Evolutionary conservation across 2,329 filamentous ascomycete species (phyloP), one percentile per base, ranked within the genome.

Genomic region (Annulohypoxylon truncatum): DNA sequence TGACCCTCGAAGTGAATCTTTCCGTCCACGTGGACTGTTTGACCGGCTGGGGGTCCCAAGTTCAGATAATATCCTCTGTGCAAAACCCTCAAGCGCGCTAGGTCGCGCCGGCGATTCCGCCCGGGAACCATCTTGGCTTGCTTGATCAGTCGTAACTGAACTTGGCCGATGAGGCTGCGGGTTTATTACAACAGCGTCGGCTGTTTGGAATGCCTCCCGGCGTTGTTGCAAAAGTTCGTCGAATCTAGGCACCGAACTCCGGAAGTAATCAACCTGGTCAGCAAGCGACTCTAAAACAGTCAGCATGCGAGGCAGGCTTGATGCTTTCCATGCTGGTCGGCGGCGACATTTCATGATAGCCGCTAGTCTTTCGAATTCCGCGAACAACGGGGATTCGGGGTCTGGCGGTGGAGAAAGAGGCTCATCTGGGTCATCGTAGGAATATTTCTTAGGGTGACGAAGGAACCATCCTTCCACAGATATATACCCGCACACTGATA

Each of bases 391-490:
- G 4, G 70, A 71, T n/a, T 59, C 56, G 1, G 72, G 65, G 35
- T 73, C 72, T 9, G 67, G 51, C 29, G 63, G 62, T 1, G 69
- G 55, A 5, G 64, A 64, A n/a, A 24, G 4, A 6, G 64, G 24
- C 44, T 76, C 73, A 9, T 75, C 74, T 28, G 81, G 77, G 28
- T 82, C 83, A 7, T 83, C 82, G 63, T 87, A 92, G 4, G 82
- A 80, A 73, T 89, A 92, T 64, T 82, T 84, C n/a, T 81, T 83
- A 3, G 92, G 91, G 56, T 90, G 88, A 13, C 93, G 89, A 4
- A 95, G 82, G 28, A 98, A 82, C 95, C 96, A 99, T n/a, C 92
- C 92, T 74, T 97, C 93, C 10, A 97, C 84, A 18, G 90, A 89
- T 75, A 97, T 90, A 68, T 92, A 92, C 4, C 93, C 92, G 72